Conservation (phyloP, 164 flowering plant species). For the Liquidambar formosana region DNA sequence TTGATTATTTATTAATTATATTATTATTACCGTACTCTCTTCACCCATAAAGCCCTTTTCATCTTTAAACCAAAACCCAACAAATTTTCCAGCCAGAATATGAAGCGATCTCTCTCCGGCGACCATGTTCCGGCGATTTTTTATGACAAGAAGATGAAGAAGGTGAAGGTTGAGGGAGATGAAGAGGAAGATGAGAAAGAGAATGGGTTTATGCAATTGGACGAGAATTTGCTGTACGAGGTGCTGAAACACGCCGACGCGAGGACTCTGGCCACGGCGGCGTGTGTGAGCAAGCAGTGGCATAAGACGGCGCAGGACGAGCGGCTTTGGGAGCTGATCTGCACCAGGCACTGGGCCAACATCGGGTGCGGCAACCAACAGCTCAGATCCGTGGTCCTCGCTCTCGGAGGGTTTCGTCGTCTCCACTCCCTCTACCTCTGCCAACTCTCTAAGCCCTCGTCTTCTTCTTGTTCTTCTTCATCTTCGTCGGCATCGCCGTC, state of each 20-base stretch:
- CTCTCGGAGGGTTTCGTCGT: constrained; percentile 88
- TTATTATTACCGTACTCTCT: no score
- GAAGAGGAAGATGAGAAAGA: constrained; percentile 8
- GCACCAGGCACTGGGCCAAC: constrained; percentile 69
- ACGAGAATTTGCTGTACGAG: constrained; percentile 78
- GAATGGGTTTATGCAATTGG: constrained; percentile 38
- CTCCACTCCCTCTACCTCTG: constrained; percentile 9
- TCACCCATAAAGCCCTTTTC: no score
- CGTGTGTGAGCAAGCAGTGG: constrained; percentile 89
- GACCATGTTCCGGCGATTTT: constrained; percentile 13
- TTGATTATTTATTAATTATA: no score
- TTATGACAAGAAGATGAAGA: constrained; percentile 36
- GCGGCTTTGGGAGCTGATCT: constrained; percentile 96
- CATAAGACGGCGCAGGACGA: constrained; percentile 75
- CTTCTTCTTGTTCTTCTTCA: no score
- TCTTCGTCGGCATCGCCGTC: no score
- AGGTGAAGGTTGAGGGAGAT: constrained; percentile 20
- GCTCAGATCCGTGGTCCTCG: constrained; percentile 82
- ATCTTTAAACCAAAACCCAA: neutral
- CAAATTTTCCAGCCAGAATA: constrained; percentile 12
- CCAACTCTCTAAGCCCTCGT: no score
- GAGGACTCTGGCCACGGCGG: constrained; percentile 59
- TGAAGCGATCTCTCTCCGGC: constrained; percentile 42
- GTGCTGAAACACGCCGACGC: constrained; percentile 87
- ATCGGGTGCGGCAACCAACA: constrained; percentile 56